Evolutionary conservation across 768 basidiomycete species (phyloP), one percentile per base, ranked within the genome.

Genomic region (Trametes coccinea): DNA sequence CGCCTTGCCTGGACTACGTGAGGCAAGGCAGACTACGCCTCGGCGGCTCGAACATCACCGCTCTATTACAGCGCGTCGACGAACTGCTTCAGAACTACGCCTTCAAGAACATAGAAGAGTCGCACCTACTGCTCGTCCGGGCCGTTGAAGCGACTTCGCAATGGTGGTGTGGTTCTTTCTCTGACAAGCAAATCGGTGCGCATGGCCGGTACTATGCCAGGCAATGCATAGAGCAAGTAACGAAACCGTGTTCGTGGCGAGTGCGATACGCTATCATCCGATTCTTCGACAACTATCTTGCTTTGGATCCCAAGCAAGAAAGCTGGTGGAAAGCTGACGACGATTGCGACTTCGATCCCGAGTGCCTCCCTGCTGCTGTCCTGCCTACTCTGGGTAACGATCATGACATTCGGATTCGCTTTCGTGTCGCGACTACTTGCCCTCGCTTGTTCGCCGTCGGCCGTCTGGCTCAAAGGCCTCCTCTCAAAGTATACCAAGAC

Each of bases 401-500:
- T 72, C 73, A 77, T 43, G 95, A 98, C 70, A 85, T 90, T 17
- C 84, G 94, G 34, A 89, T 97, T 48, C 86, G 96, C 14, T 90
- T 94, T 70, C 86, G 91, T 33, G 83, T 82, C 1, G 89, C 89
- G 0, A 75, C 79, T 13, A 73, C 82, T n/a, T 85, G 79, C 54
- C 81, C 86, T 33, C 78, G 78, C 7, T 70, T 91, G 29, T 86
- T 92, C 66, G 76, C 81, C 3, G 71, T 82, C 2, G 77, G 84
- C 16, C 76, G 78, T 48, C 67, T 68, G n/a, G 59, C 73, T 8
- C 68, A 69, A 16, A 57, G 65, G 14, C 66, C 75, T 30, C 72
- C 78, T 5, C 66, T 73, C 48, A 60, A 67, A 0, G 66, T 84
- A 2, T 92, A 92, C 65, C 60, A 73, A 2, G 67, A 72, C 4